These are phyloP conservation scores for Ogataea ganodermae DNA, from an alignment of 805 yeast species.

Conservation along the genomic window DNA sequence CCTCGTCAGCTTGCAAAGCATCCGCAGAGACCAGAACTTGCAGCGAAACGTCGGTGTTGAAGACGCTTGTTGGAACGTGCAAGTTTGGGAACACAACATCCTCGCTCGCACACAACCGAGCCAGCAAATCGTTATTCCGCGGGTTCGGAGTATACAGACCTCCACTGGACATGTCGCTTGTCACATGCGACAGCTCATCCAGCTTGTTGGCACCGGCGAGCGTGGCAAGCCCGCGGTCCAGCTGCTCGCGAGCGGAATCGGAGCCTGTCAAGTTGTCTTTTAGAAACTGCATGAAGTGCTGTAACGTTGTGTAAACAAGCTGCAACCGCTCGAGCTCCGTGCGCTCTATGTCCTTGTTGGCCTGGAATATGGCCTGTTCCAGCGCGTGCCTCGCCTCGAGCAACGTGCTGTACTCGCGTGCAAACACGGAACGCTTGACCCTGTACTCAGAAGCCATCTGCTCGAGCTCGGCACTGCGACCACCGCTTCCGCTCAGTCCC, in stretches of 20 bases:
- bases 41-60: conserved; percentile 36
- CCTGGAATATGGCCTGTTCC: conserved; percentile 14
- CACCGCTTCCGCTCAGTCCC: neutral
- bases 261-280: conserved; percentile 2
- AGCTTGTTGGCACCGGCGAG: conserved; percentile 11
- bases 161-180: conserved; percentile 15
- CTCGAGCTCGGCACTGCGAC: conserved; percentile 1
- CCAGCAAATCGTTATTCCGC: conserved; percentile 14
- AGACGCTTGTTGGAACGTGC: conserved; percentile 4
- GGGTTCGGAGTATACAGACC: conserved; percentile 17
- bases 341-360: conserved; percentile 20
- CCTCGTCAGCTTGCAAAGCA: neutral
- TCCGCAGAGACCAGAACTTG: conserved; percentile 8
- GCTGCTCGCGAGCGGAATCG: neutral
- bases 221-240: neutral
- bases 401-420: conserved; percentile 8
- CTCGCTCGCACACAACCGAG: conserved; percentile 11
- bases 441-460: conserved; percentile 6
- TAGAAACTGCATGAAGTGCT: conserved; percentile 6
- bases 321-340: conserved; percentile 22
- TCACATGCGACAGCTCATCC: conserved; percentile 10
- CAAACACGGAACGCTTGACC: conserved; percentile 10
- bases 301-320: conserved; percentile 9
- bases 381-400: conserved; percentile 13
- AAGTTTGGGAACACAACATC: conserved; percentile 13